Base-by-base conservation (phyloP, 164 flowering plant genomes). In the Stephania yunnanensis region DNA sequence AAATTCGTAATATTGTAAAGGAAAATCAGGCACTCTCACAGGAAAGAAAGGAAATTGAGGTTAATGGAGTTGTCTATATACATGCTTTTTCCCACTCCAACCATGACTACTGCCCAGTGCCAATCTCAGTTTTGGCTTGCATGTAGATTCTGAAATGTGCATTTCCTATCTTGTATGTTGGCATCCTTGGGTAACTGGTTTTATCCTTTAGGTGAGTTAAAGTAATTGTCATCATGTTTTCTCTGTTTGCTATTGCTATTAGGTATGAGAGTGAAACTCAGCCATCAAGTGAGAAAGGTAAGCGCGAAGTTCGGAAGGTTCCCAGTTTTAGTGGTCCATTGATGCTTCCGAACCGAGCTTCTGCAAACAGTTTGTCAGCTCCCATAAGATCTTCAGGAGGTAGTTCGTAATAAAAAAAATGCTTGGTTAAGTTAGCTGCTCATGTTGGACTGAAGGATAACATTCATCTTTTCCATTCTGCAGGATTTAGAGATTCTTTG, bases 281-380 rank as follows among this genome's bases (percentile, higher is more conserved):
- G 76, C 81, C 82, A 63, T 48, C 79, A 22, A 42, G 76, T 22
- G 97, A 91, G 72, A 93, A 81, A 83, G 68, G 63, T 52, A 86
- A 78, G 69, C 83, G 79, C 70, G 86, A 81, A 48, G 83, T 78
- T 71, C 86, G 92, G 46, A 90, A 81, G 80, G 84, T 84, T 68
- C 94, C 97, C 58, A 92, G 87, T 81, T 89, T 90, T 83, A 96
- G 97, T 83, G 99, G 99, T 79, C 99, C 97, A 44, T 76, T 94
- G 81, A 91, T 86, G 91, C 95, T 96, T 72, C 97, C 98, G 68
- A 96, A 84, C 73, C 87, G 97, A 73, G 99, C 99, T 82, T 96
- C 99, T 70, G 92, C 90, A 74, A 96, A 96, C 80, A 96, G 99
- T 84, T 89, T 91, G 72, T 96, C 99, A 75, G 99, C 98, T 83